Conservation (phyloP, 202 grass and related monocot genomes). For the Carex sylvatica region DNA sequence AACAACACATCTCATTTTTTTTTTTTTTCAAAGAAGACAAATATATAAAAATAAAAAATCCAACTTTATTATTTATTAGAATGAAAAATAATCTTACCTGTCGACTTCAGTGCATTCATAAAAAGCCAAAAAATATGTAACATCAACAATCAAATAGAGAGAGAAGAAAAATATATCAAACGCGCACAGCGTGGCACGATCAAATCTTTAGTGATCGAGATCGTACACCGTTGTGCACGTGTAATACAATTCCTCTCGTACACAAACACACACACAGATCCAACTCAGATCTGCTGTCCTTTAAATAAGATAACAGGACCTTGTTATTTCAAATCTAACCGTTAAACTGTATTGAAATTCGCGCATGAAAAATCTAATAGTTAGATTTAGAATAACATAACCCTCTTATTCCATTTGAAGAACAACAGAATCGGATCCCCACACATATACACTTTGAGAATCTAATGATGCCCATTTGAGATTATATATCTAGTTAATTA, state of each 20-base stretch:
- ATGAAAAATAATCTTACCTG: not conserved
- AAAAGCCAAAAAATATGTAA: not conserved
- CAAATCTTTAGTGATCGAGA: not conserved
- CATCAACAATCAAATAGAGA: not conserved
- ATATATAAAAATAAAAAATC: not conserved
- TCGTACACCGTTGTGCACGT: not conserved
- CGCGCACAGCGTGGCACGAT: not conserved
- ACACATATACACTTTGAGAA: too few species aligned
- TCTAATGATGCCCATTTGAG: too few species aligned
- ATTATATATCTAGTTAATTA: too few species aligned
- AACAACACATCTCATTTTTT: not conserved
- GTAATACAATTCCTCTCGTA: not conserved
- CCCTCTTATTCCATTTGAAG: too few species aligned
- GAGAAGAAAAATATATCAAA: not conserved
- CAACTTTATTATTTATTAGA: not conserved
- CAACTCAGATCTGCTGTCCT: too few species aligned
- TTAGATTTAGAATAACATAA: too few species aligned
- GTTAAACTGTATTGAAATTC: too few species aligned
- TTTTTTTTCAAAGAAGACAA: not conserved
- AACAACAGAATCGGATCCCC: too few species aligned
- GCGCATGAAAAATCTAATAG: too few species aligned
- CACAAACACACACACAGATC: not conserved
- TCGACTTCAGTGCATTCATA: not conserved
- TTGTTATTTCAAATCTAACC: too few species aligned
- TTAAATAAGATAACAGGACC: too few species aligned